Evolutionary conservation across 805 yeast genomes (phyloP), one percentile per base, ranked within the genome.

Genomic region (Cyberlindnera mississippiensis): DNA sequence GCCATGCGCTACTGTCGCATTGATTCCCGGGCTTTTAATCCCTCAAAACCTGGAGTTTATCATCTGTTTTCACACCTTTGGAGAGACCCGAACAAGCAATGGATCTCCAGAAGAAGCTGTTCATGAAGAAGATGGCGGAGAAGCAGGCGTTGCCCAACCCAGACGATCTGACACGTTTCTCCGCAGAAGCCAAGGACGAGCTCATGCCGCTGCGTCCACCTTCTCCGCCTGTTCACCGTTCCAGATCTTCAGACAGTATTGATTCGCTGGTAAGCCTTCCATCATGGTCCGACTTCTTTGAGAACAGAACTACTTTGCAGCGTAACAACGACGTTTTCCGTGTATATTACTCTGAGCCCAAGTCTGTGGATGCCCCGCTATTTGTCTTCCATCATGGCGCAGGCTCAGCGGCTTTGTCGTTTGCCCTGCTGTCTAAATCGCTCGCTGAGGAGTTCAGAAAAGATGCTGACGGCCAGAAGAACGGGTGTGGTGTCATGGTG

Each of bases 351-450:
- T 66, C 67, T 8, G 68, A 76, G 1, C 90, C 95, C 0, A 45
- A 52, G 7, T 40, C 51, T 0, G 46, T 53, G 1, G 53, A 56
- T 0, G 57, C 68, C 0, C 88, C 95, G 0, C 53, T 88, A 1
- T 79, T 85, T 51, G 64, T 93, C 2, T 79, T 81, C 51, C 93
- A 87, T 50, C 99, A 93, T 61, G 99, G 99, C 2, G 97, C 96
- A 1, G 99, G 98, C 0, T 89, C 97, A 1, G 76, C 86, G 2
- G 88, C 84, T 0, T 66, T 86, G 64, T 73, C 96, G 1, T 93
- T 85, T 66, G 85, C 86, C 1, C 58, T 67, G 19, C 53, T 87
- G 18, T 62, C 75, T 1, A 60, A 54, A 35, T 55, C 57, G 9
- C 49, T 77, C 15, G 53, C 51, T 7, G 55, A 54, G 17, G 55